phyloP scores from a whole-genome alignment of 1,284 basidiomycete species.

The Ceratobasidium sp. region DNA sequence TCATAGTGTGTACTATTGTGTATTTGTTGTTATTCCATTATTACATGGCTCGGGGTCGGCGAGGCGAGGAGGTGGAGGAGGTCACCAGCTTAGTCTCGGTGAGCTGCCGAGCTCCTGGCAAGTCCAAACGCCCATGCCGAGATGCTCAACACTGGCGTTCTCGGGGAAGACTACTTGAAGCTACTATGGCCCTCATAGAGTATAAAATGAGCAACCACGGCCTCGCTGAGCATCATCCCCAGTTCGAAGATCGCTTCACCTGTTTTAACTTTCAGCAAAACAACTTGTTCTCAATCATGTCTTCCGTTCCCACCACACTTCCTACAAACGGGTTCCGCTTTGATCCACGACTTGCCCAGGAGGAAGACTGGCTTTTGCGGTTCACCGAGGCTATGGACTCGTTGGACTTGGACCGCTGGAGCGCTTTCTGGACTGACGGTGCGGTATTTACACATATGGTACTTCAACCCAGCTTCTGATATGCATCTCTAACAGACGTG shows the following conservation, averaged over 20 bases:
- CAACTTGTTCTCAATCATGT: neutral
- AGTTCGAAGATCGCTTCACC: neutral
- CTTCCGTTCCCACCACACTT: neutral
- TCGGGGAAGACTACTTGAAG: neutral
- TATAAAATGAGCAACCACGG: neutral
- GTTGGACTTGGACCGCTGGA: constrained; percentile 20
- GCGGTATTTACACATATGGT: neutral
- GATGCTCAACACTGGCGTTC: neutral
- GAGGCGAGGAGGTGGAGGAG: neutral
- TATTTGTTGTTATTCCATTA: neutral
- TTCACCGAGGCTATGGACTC: constrained; percentile 19
- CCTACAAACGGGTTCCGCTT: neutral
- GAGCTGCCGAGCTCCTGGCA: neutral
- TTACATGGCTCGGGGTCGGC: neutral
- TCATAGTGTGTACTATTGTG: neutral
- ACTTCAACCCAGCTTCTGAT: neutral
- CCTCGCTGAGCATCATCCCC: neutral
- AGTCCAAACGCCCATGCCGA: neutral
- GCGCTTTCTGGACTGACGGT: constrained; percentile 13
- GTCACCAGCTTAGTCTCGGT: neutral
- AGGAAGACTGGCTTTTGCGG: constrained; percentile 12
- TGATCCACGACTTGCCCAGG: neutral
- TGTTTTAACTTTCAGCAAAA: neutral
- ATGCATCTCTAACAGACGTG: neutral
- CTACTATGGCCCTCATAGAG: neutral